Base-by-base conservation (phyloP, 1,284 basidiomycete genomes). In the Sanghuangporus sanghuang region DNA sequence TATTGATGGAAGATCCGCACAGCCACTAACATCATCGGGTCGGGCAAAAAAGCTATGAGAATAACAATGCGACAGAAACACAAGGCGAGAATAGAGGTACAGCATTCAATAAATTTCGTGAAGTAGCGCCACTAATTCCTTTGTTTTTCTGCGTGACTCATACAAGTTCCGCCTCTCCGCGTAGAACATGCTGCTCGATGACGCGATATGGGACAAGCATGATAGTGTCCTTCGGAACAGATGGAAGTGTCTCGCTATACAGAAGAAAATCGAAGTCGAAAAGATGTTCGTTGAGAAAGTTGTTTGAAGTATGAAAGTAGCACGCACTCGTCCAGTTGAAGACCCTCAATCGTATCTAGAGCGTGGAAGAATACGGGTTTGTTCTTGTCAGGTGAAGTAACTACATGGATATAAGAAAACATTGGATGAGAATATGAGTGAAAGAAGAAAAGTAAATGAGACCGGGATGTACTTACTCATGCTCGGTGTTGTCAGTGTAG, bases 281-380 rank as follows among this genome's bases (percentile, higher is more conserved):
- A 14, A 35, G 32, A 46, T 38, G 56, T 48, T 61, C 52, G 66
- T 55, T 49, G 57, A 39, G 16, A 59, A 39, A 35, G 16, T 23
- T 14, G 48, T 23, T 35, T 9, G 48, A 52, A 21, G 11, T 8
- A 12, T 23, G 32, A 40, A 49, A 14, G 21, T 8, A 35, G 21
- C 7, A 78, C 85, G 59, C 70, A 95, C 93, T 92, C 87, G 42
- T 88, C 88, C 18, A 95, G 75, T 38, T 78, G 77, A 54, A 93
- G 81, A 6, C 85, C 85, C 1, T 87, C 85, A 73, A 92, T 92
- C 59, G 83, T 79, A 60, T 81, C 77, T 18, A 86, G 79, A 11
- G 92, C 92, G 72, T 88, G 90, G 1, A 90, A 86, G 70, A 96
- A 90, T 1, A 96, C 91, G 0, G 91, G 86, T 0, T 82, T 79